Percentiles rank a stretch among this genome's conserved stretches.
Conservation (phyloP, 148 eudicot genomes). For the Drosera capensis region DNA sequence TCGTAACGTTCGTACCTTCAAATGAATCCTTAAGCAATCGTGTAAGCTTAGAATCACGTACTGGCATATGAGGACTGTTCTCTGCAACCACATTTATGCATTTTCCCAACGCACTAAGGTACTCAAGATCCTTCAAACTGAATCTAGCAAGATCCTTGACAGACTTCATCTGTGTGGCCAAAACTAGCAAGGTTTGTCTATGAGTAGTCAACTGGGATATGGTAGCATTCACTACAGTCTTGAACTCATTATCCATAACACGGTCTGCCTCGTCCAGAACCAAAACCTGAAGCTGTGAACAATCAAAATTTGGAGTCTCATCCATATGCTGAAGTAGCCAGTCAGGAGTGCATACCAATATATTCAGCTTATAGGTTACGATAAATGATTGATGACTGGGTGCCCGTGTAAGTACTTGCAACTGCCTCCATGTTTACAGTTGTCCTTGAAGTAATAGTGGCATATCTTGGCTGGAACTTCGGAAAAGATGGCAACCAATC, state of each 20-base stretch:
- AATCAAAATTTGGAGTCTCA: too few relatives aligned
- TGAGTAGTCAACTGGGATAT: constrained; percentile 77
- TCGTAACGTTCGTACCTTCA: too few relatives aligned
- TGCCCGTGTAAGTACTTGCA: constrained; percentile 64
- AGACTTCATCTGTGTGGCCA: constrained; percentile 77
- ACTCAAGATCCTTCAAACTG: constrained; percentile 91
- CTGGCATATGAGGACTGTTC: too few relatives aligned
- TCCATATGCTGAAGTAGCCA: too few relatives aligned
- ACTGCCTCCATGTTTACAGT: constrained; percentile 64
- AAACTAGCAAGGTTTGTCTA: too few relatives aligned
- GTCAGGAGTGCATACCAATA: constrained; percentile 85
- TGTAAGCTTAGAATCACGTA: too few relatives aligned
- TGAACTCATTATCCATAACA: constrained; percentile 76
- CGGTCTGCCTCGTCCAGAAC: too few relatives aligned
- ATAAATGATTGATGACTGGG: constrained; percentile 17
- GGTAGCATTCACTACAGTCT: constrained; percentile 61
- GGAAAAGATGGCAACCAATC: constrained; percentile 19
- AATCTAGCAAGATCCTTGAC: constrained; percentile 91
- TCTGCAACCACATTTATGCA: too few relatives aligned
- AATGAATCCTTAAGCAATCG: too few relatives aligned
- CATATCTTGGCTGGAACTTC: constrained; percentile 55
- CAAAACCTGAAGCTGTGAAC: too few relatives aligned
- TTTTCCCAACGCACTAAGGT: constrained; percentile 77
- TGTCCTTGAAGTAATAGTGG: constrained; percentile 64
- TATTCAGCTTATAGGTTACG: constrained; percentile 21